phyloP scores from a whole-genome alignment of 345 rosid species.

The Hirschfeldia incana region DNA sequence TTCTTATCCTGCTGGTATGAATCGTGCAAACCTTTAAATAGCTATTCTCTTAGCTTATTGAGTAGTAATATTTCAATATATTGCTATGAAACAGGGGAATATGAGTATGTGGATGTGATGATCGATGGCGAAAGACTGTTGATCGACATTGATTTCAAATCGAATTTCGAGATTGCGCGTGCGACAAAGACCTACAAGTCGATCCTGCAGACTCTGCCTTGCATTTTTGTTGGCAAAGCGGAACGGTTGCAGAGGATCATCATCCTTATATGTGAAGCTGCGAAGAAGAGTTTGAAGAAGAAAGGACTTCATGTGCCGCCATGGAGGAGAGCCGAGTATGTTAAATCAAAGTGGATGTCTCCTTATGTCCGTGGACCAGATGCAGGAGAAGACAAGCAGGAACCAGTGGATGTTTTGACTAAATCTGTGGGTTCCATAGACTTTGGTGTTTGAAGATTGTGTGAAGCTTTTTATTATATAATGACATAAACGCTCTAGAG shows the following conservation, averaged over 20 bases:
- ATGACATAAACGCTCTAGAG: conserved; percentile 13
- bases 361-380: conserved; percentile 41
- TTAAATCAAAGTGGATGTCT: conserved; percentile 85
- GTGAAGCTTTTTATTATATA: conserved; percentile 3
- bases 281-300: conserved; percentile 81
- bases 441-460: conserved; percentile 22
- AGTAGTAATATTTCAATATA: neutral
- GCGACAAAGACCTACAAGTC: conserved; percentile 73
- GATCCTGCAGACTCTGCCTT: conserved; percentile 69
- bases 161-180: conserved; percentile 87
- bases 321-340: conserved; percentile 84
- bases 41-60: neutral
- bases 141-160: conserved; percentile 77
- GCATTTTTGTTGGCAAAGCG: conserved; percentile 66
- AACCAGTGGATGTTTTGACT: conserved; percentile 12
- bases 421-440: conserved; percentile 19
- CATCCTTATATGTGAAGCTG: conserved; percentile 62
- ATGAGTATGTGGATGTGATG: conserved; percentile 74
- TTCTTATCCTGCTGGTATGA: conserved; percentile 70
- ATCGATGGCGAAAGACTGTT: conserved; percentile 59
- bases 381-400: conserved; percentile 6
- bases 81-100: conserved; percentile 58
- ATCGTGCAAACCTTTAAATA: neutral
- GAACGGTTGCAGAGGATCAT: conserved; percentile 75
- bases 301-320: conserved; percentile 88